Conservation (phyloP, 306 rosid species). For the Casuarina cunninghamiana region DNA sequence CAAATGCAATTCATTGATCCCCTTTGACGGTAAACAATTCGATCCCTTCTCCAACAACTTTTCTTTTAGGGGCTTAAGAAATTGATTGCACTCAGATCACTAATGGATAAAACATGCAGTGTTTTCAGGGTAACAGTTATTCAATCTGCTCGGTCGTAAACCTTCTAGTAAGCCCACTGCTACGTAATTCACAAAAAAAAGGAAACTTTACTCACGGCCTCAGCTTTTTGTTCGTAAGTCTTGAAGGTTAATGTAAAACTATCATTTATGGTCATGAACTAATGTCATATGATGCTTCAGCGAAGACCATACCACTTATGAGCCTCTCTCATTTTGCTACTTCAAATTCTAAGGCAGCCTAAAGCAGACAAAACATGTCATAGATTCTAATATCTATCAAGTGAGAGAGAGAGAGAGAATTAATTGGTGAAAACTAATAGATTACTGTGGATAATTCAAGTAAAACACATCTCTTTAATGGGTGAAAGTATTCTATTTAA, state of each 20-base stretch:
- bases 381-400: constrained; percentile 13
- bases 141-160: background rate
- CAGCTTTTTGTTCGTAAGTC: constrained; percentile 1
- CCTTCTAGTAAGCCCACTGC: background rate
- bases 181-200: background rate
- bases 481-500: constrained; percentile 78
- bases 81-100: background rate
- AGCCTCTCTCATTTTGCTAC: constrained; percentile 8
- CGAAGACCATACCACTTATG: background rate
- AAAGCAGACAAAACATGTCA: background rate
- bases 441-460: constrained; percentile 5
- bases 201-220: background rate
- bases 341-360: background rate
- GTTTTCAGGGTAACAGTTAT: too few relatives aligned
- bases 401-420: constrained; percentile 10
- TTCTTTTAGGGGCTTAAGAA: constrained; percentile 17
- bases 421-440: background rate
- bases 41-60: background rate
- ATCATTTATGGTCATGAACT: constrained; percentile 3
- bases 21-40: too few relatives aligned
- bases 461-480: constrained; percentile 54
- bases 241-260: constrained; percentile 8
- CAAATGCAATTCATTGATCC: too few relatives aligned
- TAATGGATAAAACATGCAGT: too few relatives aligned
- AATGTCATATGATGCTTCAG: background rate